Evolutionary conservation across 164 flowering plant genomes (phyloP), one percentile per base, ranked within the genome.

Genomic region (Aristolochia contorta): DNA sequence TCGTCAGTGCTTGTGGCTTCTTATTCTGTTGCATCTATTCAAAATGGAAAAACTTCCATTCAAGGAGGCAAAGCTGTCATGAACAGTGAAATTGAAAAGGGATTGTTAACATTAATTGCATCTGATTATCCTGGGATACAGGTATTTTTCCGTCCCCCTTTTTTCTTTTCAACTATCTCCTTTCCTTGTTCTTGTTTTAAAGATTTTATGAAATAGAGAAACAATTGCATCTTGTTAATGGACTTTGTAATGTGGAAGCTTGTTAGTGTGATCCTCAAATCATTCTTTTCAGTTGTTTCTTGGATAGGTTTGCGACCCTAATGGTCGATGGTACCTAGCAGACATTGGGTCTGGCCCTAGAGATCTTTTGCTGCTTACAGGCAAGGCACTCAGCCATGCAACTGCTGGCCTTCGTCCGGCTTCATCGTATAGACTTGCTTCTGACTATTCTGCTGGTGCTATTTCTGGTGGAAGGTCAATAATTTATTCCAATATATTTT

Each of bases 321-420:
- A 87, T 74, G 88, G 91, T 61, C 92, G 81, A 55, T 91, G 98
- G 98, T 91, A 84, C 79, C 78, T 81, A 61, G 96, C 96, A 59
- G 96, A 89, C 74, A 63, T 69, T 69, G 84, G 76, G n/a, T 78
- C 77, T 48, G 62, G 77, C 30, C 85, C 91, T 62, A 87, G 92
- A 60, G 94, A 87, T 72, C 79, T 91, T 48, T 76, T 91, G 73
- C 76, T 91, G 22, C 74, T 91, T 6, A 87, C 92, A 43, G 98
- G 96, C 45, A 91, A 80, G 79, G 91, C 96, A 32, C 92, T 91
- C 25, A 89, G 96, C 80, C 98, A 89, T 82, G 88, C 84, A 45
- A 89, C 98, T 60, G 96, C 95, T 70, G 96, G 96, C 48, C 95
- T 86, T 65, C 90, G 91, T 48, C 91, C 92, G 52, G 84, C 94